phyloP scores from a whole-genome alignment of 148 eudicot genomes.

The Camellia lanceoleosa region DNA sequence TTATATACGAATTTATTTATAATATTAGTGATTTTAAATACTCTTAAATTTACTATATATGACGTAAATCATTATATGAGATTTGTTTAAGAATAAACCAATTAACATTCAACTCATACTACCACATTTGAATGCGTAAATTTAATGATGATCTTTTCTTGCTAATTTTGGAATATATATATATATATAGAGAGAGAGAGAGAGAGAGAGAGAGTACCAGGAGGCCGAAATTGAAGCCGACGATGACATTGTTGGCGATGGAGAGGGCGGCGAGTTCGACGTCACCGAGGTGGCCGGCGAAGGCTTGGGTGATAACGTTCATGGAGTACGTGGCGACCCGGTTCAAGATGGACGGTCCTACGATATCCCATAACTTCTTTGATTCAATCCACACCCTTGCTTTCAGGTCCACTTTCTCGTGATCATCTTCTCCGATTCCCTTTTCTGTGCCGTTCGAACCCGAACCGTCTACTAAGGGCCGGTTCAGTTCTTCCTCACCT shows the following conservation, averaged over 20 bases:
- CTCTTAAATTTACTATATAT: too few species aligned
- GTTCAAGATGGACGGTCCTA: slow-evolving; percentile 54
- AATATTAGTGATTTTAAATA: too few species aligned
- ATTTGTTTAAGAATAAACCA: too few species aligned
- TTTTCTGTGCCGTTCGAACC: slow-evolving; percentile 7
- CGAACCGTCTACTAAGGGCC: slow-evolving; percentile 7
- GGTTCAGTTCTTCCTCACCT: slow-evolving; percentile 4
- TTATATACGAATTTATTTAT: too few species aligned
- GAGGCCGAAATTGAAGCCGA: slow-evolving; percentile 32
- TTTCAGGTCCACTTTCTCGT: background rate
- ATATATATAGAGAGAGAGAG: background rate
- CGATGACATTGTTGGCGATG: slow-evolving; percentile 25
- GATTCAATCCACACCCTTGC: slow-evolving; percentile 43
- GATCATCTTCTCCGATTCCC: background rate
- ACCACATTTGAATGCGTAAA: too few species aligned
- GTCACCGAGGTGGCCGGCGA: slow-evolving; percentile 44
- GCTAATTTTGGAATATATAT: background rate
- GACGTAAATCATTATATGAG: too few species aligned
- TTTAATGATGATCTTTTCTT: too few species aligned
- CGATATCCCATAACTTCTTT: slow-evolving; percentile 58
- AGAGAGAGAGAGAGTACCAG: background rate
- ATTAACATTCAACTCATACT: too few species aligned
- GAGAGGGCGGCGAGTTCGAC: slow-evolving; percentile 29
- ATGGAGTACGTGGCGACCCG: slow-evolving; percentile 42
- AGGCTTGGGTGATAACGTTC: slow-evolving; percentile 49